phyloP scores from a whole-genome alignment of 352 stramenopile genomes.

The Pythium dissotocum region DNA sequence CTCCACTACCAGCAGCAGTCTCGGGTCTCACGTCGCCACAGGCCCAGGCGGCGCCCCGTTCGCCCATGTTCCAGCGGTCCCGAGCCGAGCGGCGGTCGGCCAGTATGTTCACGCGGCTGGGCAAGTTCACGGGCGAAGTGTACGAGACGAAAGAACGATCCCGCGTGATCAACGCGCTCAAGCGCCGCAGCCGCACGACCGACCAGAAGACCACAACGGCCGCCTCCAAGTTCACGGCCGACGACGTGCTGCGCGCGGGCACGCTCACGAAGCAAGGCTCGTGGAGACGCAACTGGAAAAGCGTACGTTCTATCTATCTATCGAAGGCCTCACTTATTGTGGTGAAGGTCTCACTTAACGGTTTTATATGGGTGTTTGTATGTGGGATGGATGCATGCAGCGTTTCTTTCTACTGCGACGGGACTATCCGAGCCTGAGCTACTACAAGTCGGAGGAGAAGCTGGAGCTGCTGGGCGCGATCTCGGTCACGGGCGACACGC shows the following conservation, averaged over 20 bases:
- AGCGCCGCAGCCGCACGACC: conserved; percentile 49
- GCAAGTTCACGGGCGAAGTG: conserved; percentile 73
- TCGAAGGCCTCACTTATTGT: not conserved
- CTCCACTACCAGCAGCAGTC: not conserved
- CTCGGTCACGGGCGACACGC: conserved; percentile 66
- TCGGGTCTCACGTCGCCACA: not conserved
- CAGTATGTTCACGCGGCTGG: conserved; percentile 52
- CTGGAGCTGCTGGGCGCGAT: conserved; percentile 76
- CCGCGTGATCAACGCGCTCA: conserved; percentile 74
- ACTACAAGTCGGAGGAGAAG: conserved; percentile 85
- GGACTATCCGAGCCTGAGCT: conserved; percentile 74
- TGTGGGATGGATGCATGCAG: conserved; percentile 13
- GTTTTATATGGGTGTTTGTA: not conserved
- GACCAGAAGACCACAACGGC: not conserved
- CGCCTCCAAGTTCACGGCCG: conserved; percentile 63
- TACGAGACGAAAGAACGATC: conserved; percentile 81
- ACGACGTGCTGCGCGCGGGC: conserved; percentile 61
- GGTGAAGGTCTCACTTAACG: not conserved
- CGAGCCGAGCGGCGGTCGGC: conserved; percentile 24
- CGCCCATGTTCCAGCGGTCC: conserved; percentile 15
- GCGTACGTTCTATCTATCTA: conserved; percentile 26
- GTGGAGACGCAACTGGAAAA: conserved; percentile 88
- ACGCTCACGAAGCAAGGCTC: conserved; percentile 78
- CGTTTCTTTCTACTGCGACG: conserved; percentile 81
- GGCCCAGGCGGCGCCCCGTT: not conserved